These are phyloP conservation scores for Olyra latifolia DNA, from an alignment of 176 grass and related monocot genomes.

Conservation along the genomic window DNA sequence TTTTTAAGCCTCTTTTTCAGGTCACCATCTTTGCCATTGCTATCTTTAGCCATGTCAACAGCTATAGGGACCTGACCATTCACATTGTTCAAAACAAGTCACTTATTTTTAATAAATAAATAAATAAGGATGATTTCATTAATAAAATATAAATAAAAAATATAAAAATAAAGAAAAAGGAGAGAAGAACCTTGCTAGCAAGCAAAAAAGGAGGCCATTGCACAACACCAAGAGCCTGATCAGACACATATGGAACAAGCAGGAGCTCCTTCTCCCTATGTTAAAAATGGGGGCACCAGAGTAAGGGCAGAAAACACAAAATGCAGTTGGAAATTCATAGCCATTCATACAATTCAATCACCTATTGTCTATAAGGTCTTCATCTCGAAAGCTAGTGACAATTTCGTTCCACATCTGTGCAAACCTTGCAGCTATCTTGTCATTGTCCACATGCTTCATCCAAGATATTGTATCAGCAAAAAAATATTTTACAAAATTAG, in stretches of 20 bases:
- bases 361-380: conserved; percentile 93
- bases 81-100: conserved; percentile 26
- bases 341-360: conserved; percentile 23
- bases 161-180: not conserved
- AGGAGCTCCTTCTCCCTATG: conserved; percentile 87
- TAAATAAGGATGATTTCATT: not conserved
- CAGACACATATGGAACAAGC: conserved; percentile 90
- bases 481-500: conserved; percentile 34
- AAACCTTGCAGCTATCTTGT: conserved; percentile 75
- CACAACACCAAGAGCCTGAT: conserved; percentile 61
- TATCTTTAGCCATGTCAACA: conserved; percentile 94
- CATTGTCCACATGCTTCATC: conserved; percentile 55
- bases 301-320: conserved; percentile 22
- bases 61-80: conserved; percentile 84
- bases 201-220: conserved; percentile 99
- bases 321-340: conserved; percentile 13
- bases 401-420: conserved; percentile 98
- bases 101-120: conserved; percentile 21
- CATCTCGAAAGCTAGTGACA: conserved; percentile 78
- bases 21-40: conserved; percentile 65
- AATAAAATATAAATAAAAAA: conserved; percentile 14
- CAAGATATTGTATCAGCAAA: conserved; percentile 27
- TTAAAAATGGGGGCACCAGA: not conserved
- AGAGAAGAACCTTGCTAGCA: conserved; percentile 77
- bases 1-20: conserved; percentile 68